Conservation (phyloP, 2,329 filamentous ascomycete genomes). For the Capronia epimyces region DNA sequence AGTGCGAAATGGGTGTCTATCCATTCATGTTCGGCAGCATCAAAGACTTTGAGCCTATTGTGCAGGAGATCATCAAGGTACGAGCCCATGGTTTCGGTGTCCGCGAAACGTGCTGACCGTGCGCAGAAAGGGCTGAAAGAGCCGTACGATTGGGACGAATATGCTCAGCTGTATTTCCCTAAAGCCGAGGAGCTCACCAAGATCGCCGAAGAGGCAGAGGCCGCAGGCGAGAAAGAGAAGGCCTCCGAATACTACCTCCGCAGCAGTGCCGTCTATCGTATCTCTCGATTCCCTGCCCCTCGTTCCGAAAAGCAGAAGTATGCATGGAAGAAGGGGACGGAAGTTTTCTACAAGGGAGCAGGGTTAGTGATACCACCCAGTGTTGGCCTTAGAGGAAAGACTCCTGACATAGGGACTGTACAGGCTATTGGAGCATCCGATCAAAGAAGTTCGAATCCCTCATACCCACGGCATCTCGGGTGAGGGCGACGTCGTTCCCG, state of each 20-base stretch:
- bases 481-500: constrained; percentile 56
- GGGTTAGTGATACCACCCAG: constrained; percentile 18
- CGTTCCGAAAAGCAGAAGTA: constrained; percentile 28
- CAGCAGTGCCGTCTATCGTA: constrained; percentile 66
- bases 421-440: constrained; percentile 40
- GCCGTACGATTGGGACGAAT: constrained; percentile 56
- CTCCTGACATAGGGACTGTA: constrained; percentile 6
- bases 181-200: constrained; percentile 53
- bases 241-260: constrained; percentile 51
- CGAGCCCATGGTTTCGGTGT: constrained; percentile 10
- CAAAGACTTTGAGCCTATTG: constrained; percentile 66
- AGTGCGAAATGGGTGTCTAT: constrained; percentile 60
- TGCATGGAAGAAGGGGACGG: constrained; percentile 28
- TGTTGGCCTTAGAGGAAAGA: neutral
- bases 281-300: constrained; percentile 59
- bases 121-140: constrained; percentile 56
- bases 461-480: constrained; percentile 47
- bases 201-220: constrained; percentile 49
- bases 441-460: constrained; percentile 58
- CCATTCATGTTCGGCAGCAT: constrained; percentile 69
- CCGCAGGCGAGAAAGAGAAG: constrained; percentile 45
- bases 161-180: constrained; percentile 59
- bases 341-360: constrained; percentile 29
- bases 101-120: neutral
- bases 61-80: constrained; percentile 56